Evolutionary conservation across 2,329 filamentous ascomycete species (phyloP), one percentile per base, ranked within the genome.

Genomic region (Boeremia exigua): DNA sequence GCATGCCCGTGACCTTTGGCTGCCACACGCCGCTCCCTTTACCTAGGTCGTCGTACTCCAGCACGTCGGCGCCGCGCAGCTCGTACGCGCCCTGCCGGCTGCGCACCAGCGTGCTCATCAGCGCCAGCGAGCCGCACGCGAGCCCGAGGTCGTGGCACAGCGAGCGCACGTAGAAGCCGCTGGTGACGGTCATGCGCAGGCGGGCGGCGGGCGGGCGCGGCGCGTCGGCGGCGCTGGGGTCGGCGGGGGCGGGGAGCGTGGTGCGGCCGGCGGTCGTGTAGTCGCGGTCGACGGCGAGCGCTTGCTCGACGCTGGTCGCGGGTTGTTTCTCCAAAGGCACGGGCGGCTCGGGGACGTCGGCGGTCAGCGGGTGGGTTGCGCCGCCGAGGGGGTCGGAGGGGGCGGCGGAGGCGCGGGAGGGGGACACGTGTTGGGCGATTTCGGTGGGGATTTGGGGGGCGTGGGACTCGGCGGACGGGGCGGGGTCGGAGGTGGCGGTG

Each of bases 131-230:
- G 48, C 85, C 87, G 12, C 97, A 82, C 64, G 91, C 92, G 62
- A 87, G 81, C 19, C 94, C 95, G 3, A 99, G 83, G 69, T 99
- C 95, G 72, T 98, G 92, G 67, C 92, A 93, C 65, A 99, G 86
- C 54, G 90, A 96, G 60, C 95, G 89, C 12, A 99, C 93, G 75
- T 99, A 99, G 81, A 97, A 99, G 34, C 95, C 95, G 0, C 92
- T 96, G 2, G 92, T 92, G 47, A 97, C 94, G 0, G 91, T 96
- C 86, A 99, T 92, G 54, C 90, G 88, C 56, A 99, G 86, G 70
- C 86, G 89, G 44, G 86, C 90, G 0, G 94, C 95, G 1, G 94
- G 87, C 79, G 72, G 81, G 11, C 47, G 47, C 15, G 36, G 19
- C 19, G 19, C 19, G 5, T 23, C 19, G 19, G 19, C 19, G 19